Evolutionary conservation across 2,329 filamentous ascomycete species (phyloP), one percentile per base, ranked within the genome.

Genomic region (Fusarium pilosicola): DNA sequence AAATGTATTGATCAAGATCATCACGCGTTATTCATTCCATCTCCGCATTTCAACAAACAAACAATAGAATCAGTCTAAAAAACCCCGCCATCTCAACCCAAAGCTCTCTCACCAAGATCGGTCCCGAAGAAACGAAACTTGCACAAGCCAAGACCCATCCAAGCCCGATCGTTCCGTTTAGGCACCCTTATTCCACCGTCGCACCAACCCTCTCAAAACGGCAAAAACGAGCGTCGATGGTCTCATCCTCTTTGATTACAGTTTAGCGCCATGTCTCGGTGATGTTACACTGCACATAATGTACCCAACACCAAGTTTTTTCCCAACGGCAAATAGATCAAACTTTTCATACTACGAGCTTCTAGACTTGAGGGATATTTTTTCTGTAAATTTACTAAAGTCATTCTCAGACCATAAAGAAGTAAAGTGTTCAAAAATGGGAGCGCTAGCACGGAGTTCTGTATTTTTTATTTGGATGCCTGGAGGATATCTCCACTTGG

Each of bases 391-490:
- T 26, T 28, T 38, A 36, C n/a, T n/a, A 9, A 36, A 24, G n/a
- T 22, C 22, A 38, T 67, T 32, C 15, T 45, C 38, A 30, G 15
- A 22, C 26, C 17, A 34, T 13, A 45, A 18, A 32, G 24, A 18
- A 18, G 24, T 20, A 34, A 14, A 26, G 5, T 10, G 2, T 9
- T 18, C 1, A n/a, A 24, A 41, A 41, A 22, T 7, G 18, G 34
- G 12, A 42, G 20, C 57, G 45, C 56, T 52, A 62, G 45, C 7
- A 17, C 45, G 45, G 45, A 48, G 6, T 15, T 48, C 30, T 46
- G 48, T 36, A 28, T 28, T 22, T 26, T 46, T 70, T 70, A 70
- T 59, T 48, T 48, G 48, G 67, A 65, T 70, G 67, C 67, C 67
- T 70, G 26, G 49, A 42, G 30, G n/a, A 49, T 39, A 48, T 17